Conservation (phyloP, 768 basidiomycete genomes). For the Trametopsis cervina region DNA sequence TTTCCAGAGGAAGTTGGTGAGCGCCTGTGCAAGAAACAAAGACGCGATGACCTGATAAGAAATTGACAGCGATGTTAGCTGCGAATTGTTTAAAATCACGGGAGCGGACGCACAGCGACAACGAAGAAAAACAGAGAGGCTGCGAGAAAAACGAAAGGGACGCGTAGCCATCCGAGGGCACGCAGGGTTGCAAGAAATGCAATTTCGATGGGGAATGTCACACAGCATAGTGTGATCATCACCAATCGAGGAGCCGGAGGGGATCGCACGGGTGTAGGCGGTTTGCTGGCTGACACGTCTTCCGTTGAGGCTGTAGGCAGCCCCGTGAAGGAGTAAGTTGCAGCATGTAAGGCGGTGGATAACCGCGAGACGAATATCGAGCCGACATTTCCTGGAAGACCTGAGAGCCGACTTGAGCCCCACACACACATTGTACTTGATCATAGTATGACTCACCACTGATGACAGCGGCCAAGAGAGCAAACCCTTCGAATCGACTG, state of each 20-base stretch:
- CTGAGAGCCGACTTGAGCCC: conserved; percentile 26
- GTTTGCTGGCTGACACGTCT: conserved; percentile 3
- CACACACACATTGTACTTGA: not conserved
- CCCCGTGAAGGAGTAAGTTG: conserved; percentile 26
- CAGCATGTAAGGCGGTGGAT: conserved; percentile 80
- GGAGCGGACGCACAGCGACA: conserved; percentile 51
- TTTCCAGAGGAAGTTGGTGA: conserved; percentile 78
- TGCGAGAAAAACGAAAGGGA: conserved; percentile 61
- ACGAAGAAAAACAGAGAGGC: conserved; percentile 69
- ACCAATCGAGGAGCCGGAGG: conserved; percentile 44
- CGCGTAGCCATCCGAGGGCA: conserved; percentile 69
- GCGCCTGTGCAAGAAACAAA: conserved; percentile 51
- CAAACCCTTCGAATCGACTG: conserved; percentile 80
- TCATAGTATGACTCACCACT: conserved; percentile 52
- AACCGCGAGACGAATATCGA: conserved; percentile 88
- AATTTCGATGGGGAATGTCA: conserved; percentile 77
- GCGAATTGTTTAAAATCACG: conserved; percentile 5
- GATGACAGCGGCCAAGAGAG: conserved; percentile 80
- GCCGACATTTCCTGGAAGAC: conserved; percentile 84
- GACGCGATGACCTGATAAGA: conserved; percentile 59
- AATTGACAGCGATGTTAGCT: not conserved
- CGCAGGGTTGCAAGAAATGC: conserved; percentile 64
- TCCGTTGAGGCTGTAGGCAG: conserved; percentile 11
- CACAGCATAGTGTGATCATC: conserved; percentile 59
- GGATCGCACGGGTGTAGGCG: conserved; percentile 6